Evolutionary conservation across 106 monocot species (phyloP), one percentile per base, ranked within the genome.

Genomic region (Dendrobium chrysotoxum): DNA sequence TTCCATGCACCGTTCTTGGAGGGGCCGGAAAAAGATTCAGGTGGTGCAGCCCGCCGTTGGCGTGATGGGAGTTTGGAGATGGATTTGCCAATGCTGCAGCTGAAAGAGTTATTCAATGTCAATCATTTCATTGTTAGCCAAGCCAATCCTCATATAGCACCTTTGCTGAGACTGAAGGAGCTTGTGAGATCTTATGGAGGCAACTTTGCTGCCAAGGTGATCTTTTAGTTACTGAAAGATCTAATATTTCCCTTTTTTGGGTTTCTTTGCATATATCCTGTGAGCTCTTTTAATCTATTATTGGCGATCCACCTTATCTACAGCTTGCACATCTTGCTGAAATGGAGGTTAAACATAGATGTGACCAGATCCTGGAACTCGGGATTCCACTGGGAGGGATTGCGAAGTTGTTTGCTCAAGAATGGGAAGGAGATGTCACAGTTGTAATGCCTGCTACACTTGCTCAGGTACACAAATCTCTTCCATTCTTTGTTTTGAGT

Each of bases 41-140:
- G 66, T 31, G 54, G 73, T 28, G 85, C 82, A 28, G 80, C 89
- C 11, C 86, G 94, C 2, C 54, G 88, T 1, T 95, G 95, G 95
- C 87, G 95, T 64, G 95, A 95, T 80, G 95, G 95, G 61, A 95
- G 89, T 10, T 81, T 95, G 83, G 95, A 95, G 86, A 90, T 88
- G 50, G 95, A 95, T 79, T 79, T 95, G 82, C 95, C 95, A 2
- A 95, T 92, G 90, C 87, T 95, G 79, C 88, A 92, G 79, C 50
- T 95, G 84, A 95, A 92, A 78, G 95, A 95, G 76, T 80, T 95
- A 45, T 95, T 95, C 83, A 95, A 92, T 83, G 95, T 95, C n/a
- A 95, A 95, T 71, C 95, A 95, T 82, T 95, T 95, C 58, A 95
- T 95, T 57, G 95, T 95, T 40, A 92, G 95, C 82, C 95, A 95